Evolutionary conservation across 2,329 filamentous ascomycete species (phyloP).

Genomic region (Drechslerella stenobrocha): DNA sequence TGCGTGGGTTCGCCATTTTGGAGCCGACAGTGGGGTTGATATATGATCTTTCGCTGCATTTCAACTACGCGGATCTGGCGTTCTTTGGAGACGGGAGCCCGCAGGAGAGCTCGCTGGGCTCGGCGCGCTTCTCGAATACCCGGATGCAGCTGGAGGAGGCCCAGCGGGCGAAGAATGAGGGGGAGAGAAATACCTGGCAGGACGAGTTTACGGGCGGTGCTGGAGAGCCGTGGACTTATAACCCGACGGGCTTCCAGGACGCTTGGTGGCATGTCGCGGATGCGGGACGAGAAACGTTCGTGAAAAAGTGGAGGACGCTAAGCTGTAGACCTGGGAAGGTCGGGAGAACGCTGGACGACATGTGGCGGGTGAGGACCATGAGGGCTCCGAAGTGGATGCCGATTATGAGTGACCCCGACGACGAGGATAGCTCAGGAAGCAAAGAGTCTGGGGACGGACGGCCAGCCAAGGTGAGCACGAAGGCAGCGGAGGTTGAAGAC

Average conservation of each 20-base stretch:
- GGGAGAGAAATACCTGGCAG: constrained; percentile 61
- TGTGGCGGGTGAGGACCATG: constrained; percentile 6
- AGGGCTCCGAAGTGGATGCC: too few relatives aligned
- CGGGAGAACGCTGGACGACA: constrained; percentile 5
- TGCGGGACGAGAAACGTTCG: background rate
- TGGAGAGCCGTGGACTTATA: constrained; percentile 62
- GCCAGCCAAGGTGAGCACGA: too few relatives aligned
- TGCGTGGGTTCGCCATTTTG: constrained; percentile 54
- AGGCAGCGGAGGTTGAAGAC: too few relatives aligned
- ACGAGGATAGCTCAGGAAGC: too few relatives aligned
- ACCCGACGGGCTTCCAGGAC: constrained; percentile 53
- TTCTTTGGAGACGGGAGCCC: constrained; percentile 17
- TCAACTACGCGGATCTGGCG: constrained; percentile 33
- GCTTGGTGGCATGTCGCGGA: constrained; percentile 15
- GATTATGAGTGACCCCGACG: too few relatives aligned
- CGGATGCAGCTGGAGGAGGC: constrained; percentile 53
- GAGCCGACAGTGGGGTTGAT: constrained; percentile 56
- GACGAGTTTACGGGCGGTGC: constrained; percentile 59
- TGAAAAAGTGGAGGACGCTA: constrained; percentile 21
- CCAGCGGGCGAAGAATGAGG: constrained; percentile 51
- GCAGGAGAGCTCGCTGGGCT: background rate
- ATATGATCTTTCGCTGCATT: constrained; percentile 54
- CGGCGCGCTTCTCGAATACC: constrained; percentile 26
- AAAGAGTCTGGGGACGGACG: too few relatives aligned
- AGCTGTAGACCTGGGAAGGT: constrained; percentile 1